Percentiles rank a stretch among this genome's conserved stretches.
phyloP scores from a whole-genome alignment of 1,284 basidiomycete species.

The Trichosporon inkin region DNA sequence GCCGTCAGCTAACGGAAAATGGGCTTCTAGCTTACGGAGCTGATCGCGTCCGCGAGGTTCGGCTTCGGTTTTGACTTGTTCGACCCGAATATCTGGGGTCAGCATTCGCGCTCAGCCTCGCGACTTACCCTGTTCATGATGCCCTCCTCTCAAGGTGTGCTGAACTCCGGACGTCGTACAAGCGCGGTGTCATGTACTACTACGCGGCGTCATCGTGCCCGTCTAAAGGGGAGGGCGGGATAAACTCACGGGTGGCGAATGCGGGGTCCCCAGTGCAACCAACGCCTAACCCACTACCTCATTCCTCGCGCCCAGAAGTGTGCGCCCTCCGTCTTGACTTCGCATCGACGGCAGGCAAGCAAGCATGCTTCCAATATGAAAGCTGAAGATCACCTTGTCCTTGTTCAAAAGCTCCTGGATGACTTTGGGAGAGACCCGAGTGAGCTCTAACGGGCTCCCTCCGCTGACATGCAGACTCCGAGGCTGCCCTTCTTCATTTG shows the following conservation, averaged over 20 bases:
- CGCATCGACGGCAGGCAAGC: neutral
- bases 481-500: slow-evolving; percentile 34
- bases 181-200: neutral
- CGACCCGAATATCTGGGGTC: slow-evolving; percentile 64
- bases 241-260: slow-evolving; percentile 5
- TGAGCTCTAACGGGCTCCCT: neutral
- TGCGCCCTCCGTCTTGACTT: neutral
- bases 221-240: neutral
- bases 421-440: neutral
- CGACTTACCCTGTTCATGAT: slow-evolving; percentile 41
- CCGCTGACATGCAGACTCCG: slow-evolving; percentile 22
- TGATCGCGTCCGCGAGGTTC: slow-evolving; percentile 82
- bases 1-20: neutral
- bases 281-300: neutral
- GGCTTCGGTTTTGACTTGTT: slow-evolving; percentile 70
- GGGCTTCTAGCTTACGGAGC: slow-evolving; percentile 59
- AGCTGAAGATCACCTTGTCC: neutral
- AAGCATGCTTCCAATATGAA: neutral
- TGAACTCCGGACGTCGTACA: neutral
- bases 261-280: neutral
- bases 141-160: neutral
- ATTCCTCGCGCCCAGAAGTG: neutral
- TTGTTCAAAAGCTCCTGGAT: neutral
- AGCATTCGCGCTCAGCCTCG: neutral
- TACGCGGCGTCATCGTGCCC: neutral